A percentile compares a stretch with the other conserved stretches of the same genome.
These are phyloP conservation scores for Phanerodontia chrysosporium DNA, from an alignment of 768 basidiomycete species.

Conservation along the genomic window DNA sequence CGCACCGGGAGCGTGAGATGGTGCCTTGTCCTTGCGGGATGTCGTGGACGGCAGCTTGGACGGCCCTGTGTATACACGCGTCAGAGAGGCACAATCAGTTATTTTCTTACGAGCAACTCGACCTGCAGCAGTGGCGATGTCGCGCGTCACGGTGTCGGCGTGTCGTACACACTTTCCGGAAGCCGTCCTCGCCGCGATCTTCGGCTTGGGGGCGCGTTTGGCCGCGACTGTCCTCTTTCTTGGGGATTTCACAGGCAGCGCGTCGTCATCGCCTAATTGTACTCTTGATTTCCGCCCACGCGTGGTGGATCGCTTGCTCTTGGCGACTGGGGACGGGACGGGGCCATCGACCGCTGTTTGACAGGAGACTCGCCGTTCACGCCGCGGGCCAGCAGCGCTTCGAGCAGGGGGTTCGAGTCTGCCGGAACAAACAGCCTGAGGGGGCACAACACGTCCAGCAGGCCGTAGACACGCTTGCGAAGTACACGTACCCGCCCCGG, in stretches of 20 bases:
- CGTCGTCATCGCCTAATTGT: neutral
- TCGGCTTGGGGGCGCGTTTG: neutral
- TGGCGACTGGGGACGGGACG: neutral
- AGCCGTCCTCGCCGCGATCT: neutral
- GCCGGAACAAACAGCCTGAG: slow-evolving; percentile 52
- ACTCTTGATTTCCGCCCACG: neutral
- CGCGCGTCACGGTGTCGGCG: neutral
- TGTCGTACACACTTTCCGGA: neutral
- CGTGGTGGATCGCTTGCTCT: neutral
- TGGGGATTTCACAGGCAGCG: neutral
- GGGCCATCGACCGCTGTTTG: slow-evolving; percentile 19
- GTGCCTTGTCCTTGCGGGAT: neutral
- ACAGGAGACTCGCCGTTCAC: slow-evolving; percentile 44
- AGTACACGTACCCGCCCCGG: slow-evolving; percentile 33
- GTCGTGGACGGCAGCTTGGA: neutral
- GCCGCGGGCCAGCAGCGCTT: slow-evolving; percentile 49
- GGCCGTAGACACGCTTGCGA: neutral
- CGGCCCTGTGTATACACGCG: neutral
- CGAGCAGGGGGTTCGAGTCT: slow-evolving; percentile 42
- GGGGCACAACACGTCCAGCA: neutral
- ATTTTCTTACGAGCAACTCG: neutral
- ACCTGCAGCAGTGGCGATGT: neutral
- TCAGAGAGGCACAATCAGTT: neutral
- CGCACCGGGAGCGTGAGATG: neutral
- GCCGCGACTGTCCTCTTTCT: neutral